These are phyloP conservation scores for Piloderma croceum DNA, from an alignment of 768 basidiomycete genomes.

Conservation along the genomic window DNA sequence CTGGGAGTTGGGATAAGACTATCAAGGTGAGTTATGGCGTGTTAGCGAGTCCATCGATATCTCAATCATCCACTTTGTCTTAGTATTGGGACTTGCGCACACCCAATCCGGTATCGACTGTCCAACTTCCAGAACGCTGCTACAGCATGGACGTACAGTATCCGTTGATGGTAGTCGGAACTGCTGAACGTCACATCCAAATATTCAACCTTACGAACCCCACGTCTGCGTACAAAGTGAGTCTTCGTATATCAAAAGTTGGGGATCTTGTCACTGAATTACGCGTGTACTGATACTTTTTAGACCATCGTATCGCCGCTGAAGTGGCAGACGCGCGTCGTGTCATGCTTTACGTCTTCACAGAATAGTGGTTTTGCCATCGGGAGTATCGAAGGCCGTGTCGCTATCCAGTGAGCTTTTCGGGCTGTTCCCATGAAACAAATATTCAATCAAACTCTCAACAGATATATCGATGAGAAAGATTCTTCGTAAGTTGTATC, in stretches of 20 bases:
- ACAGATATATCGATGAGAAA: constrained; percentile 83
- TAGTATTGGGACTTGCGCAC: constrained; percentile 93
- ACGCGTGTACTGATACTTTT: not conserved
- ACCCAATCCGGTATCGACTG: constrained; percentile 67
- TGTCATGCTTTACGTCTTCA: constrained; percentile 75
- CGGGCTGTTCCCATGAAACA: not conserved
- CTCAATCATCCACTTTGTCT: constrained; percentile 3
- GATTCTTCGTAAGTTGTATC: constrained; percentile 49
- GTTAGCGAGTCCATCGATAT: constrained; percentile 1
- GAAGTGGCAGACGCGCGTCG: constrained; percentile 89
- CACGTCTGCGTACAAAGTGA: constrained; percentile 68
- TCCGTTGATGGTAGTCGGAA: constrained; percentile 86
- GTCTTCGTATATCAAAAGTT: constrained; percentile 9
- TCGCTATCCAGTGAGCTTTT: constrained; percentile 84
- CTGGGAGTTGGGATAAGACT: constrained; percentile 98
- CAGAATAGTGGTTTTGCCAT: constrained; percentile 69
- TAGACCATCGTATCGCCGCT: constrained; percentile 81
- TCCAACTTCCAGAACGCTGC: constrained; percentile 84
- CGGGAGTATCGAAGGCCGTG: constrained; percentile 85
- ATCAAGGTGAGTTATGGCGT: constrained; percentile 57
- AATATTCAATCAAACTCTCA: constrained; percentile 1
- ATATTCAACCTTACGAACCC: constrained; percentile 86
- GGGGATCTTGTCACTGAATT: not conserved
- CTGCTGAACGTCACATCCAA: constrained; percentile 87
- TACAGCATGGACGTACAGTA: constrained; percentile 82